phyloP scores from a whole-genome alignment of 2,329 filamentous ascomycete species.

The Aspergillus sp. region DNA sequence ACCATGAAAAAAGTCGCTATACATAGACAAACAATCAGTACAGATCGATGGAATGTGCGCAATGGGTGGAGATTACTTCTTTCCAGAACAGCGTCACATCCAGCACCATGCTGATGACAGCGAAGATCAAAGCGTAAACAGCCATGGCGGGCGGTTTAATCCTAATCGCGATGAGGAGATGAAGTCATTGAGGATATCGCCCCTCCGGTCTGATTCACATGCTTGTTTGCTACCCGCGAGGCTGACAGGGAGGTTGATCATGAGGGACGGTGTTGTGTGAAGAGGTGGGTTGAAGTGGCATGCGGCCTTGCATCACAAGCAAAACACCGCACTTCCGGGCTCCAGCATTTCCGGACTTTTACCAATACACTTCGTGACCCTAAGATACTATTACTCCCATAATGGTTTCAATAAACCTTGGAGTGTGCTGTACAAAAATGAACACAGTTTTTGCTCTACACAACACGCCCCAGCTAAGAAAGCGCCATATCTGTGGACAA shows the following conservation, averaged over 20 bases:
- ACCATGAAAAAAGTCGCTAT: constrained; percentile 69
- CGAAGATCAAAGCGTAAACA: constrained; percentile 29
- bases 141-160: constrained; percentile 26
- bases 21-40: constrained; percentile 2
- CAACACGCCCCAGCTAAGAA: constrained; percentile 26
- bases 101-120: constrained; percentile 58
- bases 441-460: constrained; percentile 30
- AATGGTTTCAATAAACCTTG: neutral
- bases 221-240: constrained; percentile 7
- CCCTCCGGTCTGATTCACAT: constrained; percentile 16
- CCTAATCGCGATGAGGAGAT: neutral
- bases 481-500: constrained; percentile 28
- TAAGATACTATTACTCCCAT: neutral
- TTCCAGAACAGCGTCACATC: constrained; percentile 66
- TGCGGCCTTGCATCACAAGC: neutral
- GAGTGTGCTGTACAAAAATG: constrained; percentile 11
- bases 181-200: neutral
- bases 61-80: constrained; percentile 45
- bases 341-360: neutral
- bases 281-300: neutral
- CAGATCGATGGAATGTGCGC: neutral
- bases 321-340: neutral
- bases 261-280: neutral
- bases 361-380: neutral
- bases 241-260: neutral